Conservation (phyloP, 176 grass and related monocot species). For the Guadua angustifolia region DNA sequence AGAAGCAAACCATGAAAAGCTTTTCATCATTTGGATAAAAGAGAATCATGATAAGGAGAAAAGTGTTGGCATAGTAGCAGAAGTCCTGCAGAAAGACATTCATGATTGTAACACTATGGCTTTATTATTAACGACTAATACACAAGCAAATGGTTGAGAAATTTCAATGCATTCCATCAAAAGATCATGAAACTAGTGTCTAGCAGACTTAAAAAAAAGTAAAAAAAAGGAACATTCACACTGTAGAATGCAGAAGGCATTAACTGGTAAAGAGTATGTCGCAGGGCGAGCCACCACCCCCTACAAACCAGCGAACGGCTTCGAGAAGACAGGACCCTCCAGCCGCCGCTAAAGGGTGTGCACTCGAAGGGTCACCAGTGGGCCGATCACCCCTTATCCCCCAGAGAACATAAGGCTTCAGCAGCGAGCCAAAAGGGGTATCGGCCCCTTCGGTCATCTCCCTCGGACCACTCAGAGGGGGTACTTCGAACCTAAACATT, state of each 20-base stretch:
- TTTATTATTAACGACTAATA: slow-evolving; percentile 2
- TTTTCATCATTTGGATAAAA: slow-evolving; percentile 98
- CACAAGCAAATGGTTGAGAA: not conserved
- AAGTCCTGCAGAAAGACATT: slow-evolving; percentile 73
- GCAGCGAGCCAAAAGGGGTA: too few relatives aligned
- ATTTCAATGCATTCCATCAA: not conserved
- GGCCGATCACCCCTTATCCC: too few relatives aligned
- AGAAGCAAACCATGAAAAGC: slow-evolving; percentile 99
- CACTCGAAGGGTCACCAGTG: too few relatives aligned
- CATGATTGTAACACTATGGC: not conserved
- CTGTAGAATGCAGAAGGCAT: not conserved
- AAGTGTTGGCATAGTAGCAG: slow-evolving; percentile 98
- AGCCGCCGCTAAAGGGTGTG: too few relatives aligned
- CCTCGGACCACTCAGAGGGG: too few relatives aligned
- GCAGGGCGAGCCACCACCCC: too few relatives aligned
- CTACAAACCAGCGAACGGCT: too few relatives aligned
- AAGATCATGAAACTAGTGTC: not conserved
- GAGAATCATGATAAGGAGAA: slow-evolving; percentile 92
- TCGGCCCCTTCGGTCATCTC: too few relatives aligned
- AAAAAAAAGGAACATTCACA: not conserved
- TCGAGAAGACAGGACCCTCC: too few relatives aligned
- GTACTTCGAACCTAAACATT: too few relatives aligned
- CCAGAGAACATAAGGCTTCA: too few relatives aligned
- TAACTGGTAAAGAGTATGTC: not conserved
- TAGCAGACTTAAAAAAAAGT: not conserved